Conservation (phyloP, 2,329 filamentous ascomycete species). For the Neospermospora avenae region DNA sequence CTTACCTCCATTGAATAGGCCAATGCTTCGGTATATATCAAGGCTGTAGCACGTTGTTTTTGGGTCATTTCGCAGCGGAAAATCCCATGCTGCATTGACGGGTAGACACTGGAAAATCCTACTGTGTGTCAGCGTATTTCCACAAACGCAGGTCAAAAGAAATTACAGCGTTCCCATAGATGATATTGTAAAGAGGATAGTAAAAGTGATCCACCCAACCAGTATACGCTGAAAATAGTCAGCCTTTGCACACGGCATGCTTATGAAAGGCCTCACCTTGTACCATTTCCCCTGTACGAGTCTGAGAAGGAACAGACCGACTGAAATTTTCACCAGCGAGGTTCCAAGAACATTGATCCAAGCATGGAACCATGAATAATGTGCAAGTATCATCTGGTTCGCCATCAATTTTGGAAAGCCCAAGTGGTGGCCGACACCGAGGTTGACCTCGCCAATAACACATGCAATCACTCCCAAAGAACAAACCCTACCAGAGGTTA, state of each 20-base stretch:
- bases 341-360: conserved; percentile 43
- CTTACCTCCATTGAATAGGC: conserved; percentile 44
- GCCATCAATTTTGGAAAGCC: conserved; percentile 30
- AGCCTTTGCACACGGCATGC: conserved; percentile 36
- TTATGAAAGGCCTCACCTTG: conserved; percentile 37
- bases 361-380: conserved; percentile 42
- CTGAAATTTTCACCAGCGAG: conserved; percentile 30
- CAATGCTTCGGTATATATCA: conserved; percentile 40
- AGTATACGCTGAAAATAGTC: neutral
- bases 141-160: neutral
- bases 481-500: conserved; percentile 14
- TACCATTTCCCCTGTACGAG: conserved; percentile 37
- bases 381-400: conserved; percentile 31
- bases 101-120: conserved; percentile 47
- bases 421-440: conserved; percentile 44
- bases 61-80: conserved; percentile 27
- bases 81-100: conserved; percentile 44
- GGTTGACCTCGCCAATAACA: conserved; percentile 41
- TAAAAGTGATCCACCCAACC: conserved; percentile 3
- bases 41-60: conserved; percentile 42
- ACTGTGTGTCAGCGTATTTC: neutral
- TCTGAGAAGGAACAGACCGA: conserved; percentile 23
- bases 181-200: neutral
- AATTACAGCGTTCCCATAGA: conserved; percentile 7
- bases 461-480: conserved; percentile 32